Conservation (phyloP, 805 yeast genomes). For the Yarrowia alimentaria region DNA sequence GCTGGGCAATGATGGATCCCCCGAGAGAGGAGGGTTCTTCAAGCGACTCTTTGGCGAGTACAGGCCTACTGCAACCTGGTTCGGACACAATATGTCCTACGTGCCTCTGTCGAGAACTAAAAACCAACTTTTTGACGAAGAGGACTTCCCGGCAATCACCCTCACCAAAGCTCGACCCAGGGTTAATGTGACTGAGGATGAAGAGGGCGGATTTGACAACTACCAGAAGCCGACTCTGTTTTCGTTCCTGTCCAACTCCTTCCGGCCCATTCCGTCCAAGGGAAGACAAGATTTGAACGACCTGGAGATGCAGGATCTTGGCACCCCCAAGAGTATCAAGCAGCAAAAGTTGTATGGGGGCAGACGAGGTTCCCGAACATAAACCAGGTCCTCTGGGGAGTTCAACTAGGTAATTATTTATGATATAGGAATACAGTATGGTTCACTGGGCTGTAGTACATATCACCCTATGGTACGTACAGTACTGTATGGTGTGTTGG, state of each 20-base stretch:
- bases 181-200: not conserved
- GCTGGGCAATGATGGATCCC: not conserved
- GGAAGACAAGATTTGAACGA: slow-evolving; percentile 16
- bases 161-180: not conserved
- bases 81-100: slow-evolving; percentile 19
- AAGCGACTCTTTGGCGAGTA: slow-evolving; percentile 17
- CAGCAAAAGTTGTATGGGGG: slow-evolving; percentile 20
- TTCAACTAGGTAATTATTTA: too few species aligned
- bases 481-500: too few species aligned
- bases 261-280: slow-evolving; percentile 9
- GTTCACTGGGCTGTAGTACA: too few species aligned
- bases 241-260: slow-evolving; percentile 16
- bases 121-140: slow-evolving; percentile 16
- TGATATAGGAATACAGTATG: too few species aligned
- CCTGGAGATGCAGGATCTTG: slow-evolving; percentile 18
- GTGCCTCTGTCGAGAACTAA: slow-evolving; percentile 12
- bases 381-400: too few species aligned
- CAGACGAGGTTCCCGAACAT: slow-evolving; percentile 5
- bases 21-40: slow-evolving; percentile 1
- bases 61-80: slow-evolving; percentile 16
- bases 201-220: slow-evolving; percentile 16
- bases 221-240: slow-evolving; percentile 11
- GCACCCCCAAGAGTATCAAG: slow-evolving; percentile 23
- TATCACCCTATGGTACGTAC: too few species aligned
- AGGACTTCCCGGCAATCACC: slow-evolving; percentile 22